Evolutionary conservation across 2,329 filamentous ascomycete genomes (phyloP).

Genomic region (Didymella exigua): DNA sequence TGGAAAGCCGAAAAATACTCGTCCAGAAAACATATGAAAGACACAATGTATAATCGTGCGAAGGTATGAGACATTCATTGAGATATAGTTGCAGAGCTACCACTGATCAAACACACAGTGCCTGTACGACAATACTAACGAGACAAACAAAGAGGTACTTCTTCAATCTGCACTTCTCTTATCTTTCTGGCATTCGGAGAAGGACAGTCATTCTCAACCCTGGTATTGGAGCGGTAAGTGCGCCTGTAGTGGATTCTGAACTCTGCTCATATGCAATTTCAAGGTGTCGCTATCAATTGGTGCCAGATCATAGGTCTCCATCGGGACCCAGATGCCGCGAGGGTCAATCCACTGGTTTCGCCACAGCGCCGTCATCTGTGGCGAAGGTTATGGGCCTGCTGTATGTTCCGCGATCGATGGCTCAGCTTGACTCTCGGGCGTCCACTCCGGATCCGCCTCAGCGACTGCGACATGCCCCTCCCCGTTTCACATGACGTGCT

Average conservation of each 20-base stretch:
- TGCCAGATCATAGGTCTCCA: conserved; percentile 14
- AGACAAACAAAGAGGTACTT: conserved; percentile 10
- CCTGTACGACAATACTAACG: conserved; percentile 12
- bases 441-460: conserved; percentile 4
- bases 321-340: conserved; percentile 8
- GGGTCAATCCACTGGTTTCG: neutral
- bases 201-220: conserved; percentile 12
- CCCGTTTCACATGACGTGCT: neutral
- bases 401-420: conserved; percentile 13
- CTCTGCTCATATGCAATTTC: neutral
- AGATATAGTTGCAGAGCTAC: too few relatives aligned
- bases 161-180: conserved; percentile 8
- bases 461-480: conserved; percentile 12
- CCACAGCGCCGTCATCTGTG: conserved; percentile 2
- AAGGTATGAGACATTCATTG: neutral
- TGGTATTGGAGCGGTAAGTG: conserved; percentile 16
- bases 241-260: neutral
- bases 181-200: conserved; percentile 14
- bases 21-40: conserved; percentile 13
- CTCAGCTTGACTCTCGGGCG: conserved; percentile 10
- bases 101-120: neutral
- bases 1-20: conserved; percentile 8
- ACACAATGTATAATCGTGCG: conserved; percentile 9
- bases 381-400: conserved; percentile 10
- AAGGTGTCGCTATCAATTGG: conserved; percentile 9